A percentile compares a stretch with the other conserved stretches of the same genome.
phyloP scores from a whole-genome alignment of 2,329 filamentous ascomycete genomes.

The Xylaria arbuscula region DNA sequence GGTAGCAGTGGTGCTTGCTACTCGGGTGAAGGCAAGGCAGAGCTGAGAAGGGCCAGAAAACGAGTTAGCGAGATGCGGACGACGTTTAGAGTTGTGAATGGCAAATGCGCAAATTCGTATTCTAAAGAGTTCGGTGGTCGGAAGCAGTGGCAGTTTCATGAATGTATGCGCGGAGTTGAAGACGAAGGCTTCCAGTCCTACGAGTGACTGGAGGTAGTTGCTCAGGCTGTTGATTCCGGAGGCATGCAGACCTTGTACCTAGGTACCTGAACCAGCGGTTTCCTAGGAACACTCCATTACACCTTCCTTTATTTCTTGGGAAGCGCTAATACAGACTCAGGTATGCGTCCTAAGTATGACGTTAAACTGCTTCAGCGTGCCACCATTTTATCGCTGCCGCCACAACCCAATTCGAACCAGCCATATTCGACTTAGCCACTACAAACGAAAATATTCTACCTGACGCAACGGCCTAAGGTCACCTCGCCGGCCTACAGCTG shows the following conservation, averaged over 20 bases:
- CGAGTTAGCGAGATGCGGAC: not conserved
- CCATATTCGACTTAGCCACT: conserved; percentile 6
- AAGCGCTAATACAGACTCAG: too few species aligned
- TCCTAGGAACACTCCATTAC: too few species aligned
- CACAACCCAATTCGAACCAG: not conserved
- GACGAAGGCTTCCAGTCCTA: too few species aligned
- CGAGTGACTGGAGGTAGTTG: too few species aligned
- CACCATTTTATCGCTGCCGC: conserved; percentile 1
- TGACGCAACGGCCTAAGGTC: too few species aligned
- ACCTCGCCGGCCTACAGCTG: not conserved
- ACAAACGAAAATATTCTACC: conserved; percentile 1
- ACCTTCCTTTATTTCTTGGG: too few species aligned
- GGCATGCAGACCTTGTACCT: too few species aligned
- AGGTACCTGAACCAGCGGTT: too few species aligned
- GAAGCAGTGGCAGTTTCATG: not conserved
- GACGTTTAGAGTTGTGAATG: not conserved
- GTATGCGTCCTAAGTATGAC: not conserved
- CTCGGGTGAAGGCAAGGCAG: not conserved
- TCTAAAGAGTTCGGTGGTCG: not conserved
- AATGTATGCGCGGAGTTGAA: not conserved
- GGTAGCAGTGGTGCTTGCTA: not conserved
- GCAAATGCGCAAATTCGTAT: not conserved
- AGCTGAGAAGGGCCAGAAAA: not conserved
- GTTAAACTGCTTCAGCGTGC: not conserved
- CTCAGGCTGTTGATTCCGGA: too few species aligned